Conservation (phyloP, 306 rosid genomes). For the Fragaria nilgerrensis region DNA sequence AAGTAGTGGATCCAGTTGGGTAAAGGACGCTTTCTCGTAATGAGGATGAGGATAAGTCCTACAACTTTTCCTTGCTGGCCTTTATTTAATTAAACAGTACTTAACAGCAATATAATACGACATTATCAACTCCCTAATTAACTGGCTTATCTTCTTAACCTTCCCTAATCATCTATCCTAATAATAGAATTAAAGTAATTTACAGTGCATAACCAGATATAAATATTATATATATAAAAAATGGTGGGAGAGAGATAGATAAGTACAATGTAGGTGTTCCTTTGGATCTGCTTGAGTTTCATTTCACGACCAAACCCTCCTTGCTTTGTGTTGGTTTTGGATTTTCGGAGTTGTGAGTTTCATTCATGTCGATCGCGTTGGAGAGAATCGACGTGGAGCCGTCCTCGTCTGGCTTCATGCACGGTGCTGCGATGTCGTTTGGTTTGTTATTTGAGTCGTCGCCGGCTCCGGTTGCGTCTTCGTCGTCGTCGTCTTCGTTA, state of each 20-base stretch:
- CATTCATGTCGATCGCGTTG: slow-evolving; percentile 38
- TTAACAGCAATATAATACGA: neutral
- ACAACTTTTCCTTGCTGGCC: neutral
- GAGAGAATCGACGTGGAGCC: slow-evolving; percentile 29
- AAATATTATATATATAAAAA: neutral
- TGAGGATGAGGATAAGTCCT: slow-evolving; percentile 65
- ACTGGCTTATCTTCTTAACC: neutral
- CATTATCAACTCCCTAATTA: neutral
- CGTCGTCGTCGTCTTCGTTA: slow-evolving; percentile 71
- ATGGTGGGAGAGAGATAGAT: neutral
- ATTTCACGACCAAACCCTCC: neutral
- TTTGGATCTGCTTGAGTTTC: neutral
- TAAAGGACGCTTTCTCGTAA: neutral
- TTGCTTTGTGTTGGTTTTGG: neutral
- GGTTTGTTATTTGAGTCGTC: slow-evolving; percentile 33
- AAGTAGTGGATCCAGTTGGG: slow-evolving; percentile 9
- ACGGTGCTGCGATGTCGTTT: slow-evolving; percentile 19
- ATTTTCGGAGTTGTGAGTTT: neutral
- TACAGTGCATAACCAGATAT: neutral
- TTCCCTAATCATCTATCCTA: neutral
- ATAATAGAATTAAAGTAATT: neutral
- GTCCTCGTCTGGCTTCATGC: slow-evolving; percentile 23
- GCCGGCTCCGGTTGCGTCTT: slow-evolving; percentile 6
- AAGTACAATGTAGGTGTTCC: neutral
- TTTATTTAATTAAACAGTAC: neutral